Base-by-base conservation (phyloP, 2,329 filamentous ascomycete species). In the Alternaria gaisen region DNA sequence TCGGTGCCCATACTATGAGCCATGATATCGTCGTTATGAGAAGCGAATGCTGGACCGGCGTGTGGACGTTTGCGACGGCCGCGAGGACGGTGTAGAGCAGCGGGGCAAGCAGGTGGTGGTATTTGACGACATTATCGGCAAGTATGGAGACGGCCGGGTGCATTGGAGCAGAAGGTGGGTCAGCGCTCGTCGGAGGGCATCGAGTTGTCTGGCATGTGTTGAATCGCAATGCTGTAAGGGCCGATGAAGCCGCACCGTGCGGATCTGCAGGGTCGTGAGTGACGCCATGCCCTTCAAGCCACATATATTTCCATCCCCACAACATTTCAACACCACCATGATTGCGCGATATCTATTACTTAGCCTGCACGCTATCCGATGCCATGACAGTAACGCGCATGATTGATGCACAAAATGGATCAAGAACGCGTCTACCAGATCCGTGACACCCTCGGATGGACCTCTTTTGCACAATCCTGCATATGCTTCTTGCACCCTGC, bases 1-100 rank as follows among this genome's bases (percentile, higher is more conserved):
- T 71, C 26, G 71, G 74, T 20, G 77, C 61, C 68, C 80, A 82
- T 64, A 82, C 67, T 26, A 74, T 54, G 12, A 74, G 68, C 82
- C 82, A 84, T 11, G 82, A 80, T 20, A 77, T 68, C 6, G 81
- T 74, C 28, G 78, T 77, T 56, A 80, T 78, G 64, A 83, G 75
- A 42, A 84, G 77, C 46, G 79, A 77, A 66, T 82, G 80, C 52
- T 75, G 70, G 18, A 72, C 64, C 1, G 80, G 77, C 14, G 72
- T 76, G 57, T 74, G 73, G 38, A 78, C 63, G 48, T 75, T 68
- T 26, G 76, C 70, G 64, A 78, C 63, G 12, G 77, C 62, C 24
- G 74, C 76, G 56, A 78, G 68, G 64, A 78, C 55, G 63, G 73
- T 68, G 60, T 81, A 72, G 51, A 77, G 66, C 50, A 76, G 51